Conservation (phyloP, 164 flowering plant genomes). For the Pachysandra terminalis region DNA sequence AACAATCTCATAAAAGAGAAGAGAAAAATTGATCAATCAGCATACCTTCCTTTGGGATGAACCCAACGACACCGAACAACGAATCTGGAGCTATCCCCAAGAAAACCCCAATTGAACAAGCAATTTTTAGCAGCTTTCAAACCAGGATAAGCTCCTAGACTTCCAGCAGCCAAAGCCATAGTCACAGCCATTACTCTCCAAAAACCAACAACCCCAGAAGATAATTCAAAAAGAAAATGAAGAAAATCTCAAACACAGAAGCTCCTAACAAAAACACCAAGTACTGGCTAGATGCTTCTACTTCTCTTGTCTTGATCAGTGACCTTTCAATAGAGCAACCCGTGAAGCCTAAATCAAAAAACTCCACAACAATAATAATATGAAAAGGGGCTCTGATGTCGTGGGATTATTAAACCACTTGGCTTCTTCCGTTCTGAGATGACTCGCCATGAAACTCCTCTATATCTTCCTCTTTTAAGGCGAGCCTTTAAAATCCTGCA, state of each 20-base stretch:
- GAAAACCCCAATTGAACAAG: conserved; percentile 3
- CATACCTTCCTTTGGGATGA: conserved; percentile 21
- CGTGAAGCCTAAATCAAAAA: conserved; percentile 1
- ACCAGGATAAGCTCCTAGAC: conserved; percentile 11
- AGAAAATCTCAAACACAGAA: conserved; percentile 1
- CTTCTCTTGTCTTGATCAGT: not conserved
- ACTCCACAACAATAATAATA: not conserved
- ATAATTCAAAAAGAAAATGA: not conserved
- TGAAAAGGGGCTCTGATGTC: not conserved
- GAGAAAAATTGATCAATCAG: not conserved
- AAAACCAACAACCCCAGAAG: not conserved
- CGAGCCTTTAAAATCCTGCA: not conserved
- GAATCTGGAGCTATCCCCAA: conserved; percentile 2
- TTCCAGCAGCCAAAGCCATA: conserved; percentile 20
- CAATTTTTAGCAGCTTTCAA: conserved; percentile 15
- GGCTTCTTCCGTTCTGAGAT: not conserved
- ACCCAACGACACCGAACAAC: conserved; percentile 3
- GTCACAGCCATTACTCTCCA: conserved; percentile 19
- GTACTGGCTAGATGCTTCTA: not conserved
- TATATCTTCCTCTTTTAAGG: not conserved
- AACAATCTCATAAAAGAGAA: not conserved
- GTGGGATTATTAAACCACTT: not conserved
- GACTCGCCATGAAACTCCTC: conserved; percentile 15
- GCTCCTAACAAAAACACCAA: not conserved
- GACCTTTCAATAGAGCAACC: not conserved